Base-by-base conservation (phyloP, 2,329 filamentous ascomycete species). In the Hirsutella thompsonii region DNA sequence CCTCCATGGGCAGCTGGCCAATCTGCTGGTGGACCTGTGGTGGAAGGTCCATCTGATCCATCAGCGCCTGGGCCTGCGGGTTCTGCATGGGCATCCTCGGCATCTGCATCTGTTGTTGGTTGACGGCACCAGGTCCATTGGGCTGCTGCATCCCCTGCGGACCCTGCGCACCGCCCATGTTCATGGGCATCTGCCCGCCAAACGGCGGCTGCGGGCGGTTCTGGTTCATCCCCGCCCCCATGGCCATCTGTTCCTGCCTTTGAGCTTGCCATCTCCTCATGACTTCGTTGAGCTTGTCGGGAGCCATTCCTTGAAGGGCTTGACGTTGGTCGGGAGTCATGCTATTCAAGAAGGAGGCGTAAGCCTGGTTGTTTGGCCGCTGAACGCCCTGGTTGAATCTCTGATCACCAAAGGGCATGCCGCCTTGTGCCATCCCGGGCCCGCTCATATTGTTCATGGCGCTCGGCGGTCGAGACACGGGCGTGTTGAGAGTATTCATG, bases 401-500 rank as follows among this genome's bases (percentile, higher is more conserved):
- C 21, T 67, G 64, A 42, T 69, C 66, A 14, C 65, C 68, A 50
- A 76, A 76, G 3, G 64, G 66, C 3, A 63, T 57, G 38, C 61
- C 66, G 4, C 57, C 64, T 37, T 68, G 69, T 5, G 61, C 64
- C 43, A 66, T 60, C 36, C 62, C 63, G 36, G 66, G 65, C 16
- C 58, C 61, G 30, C 61, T 60, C 46, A 59, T 59, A 36, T 64
- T 60, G 26, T 59, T 64, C 56, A 68, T 64, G 32, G 59, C 61
- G 19, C 63, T 64, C 1, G 65, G 62, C 9, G 69, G 63, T 20
- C 67, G 63, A 3, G 60, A 55, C 6, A 59, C 55, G 2, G 75
- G 72, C 1, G 74, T 67, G 45, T 76, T 78, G 35, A 78, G 53
- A 1, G 72, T 75, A 44, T 67, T 69, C 70, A 79, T 73, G 1